Base-by-base conservation (phyloP, 2,329 filamentous ascomycete species). In the Epichloe hybrida region DNA sequence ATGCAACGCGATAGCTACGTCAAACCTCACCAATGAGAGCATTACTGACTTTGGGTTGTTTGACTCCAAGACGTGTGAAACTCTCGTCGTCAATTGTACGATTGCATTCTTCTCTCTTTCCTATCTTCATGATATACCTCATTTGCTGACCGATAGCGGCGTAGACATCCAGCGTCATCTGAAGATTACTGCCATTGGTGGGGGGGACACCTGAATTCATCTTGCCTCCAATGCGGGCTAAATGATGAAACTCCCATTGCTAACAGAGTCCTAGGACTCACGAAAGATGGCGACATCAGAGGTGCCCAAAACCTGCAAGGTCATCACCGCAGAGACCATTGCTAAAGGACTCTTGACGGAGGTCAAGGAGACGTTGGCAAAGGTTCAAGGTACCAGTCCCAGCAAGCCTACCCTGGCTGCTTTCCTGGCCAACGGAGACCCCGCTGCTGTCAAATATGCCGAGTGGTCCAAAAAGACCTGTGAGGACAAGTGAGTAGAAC, bases 401-500 rank as follows among this genome's bases (percentile, higher is more conserved):
- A 59, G 64, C 41, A 72, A 82, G 64, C 90, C 93, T 36, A 83
- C 86, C 54, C 77, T 98, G 49, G 86, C 91, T 43, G 93, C 91
- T 53, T 95, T 96, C 69, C 75, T 98, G 51, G 89, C 91, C 58
- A 97, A 95, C 69, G 79, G 79, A 57, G 93, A 98, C 69, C 88
- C 90, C 34, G 88, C 89, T 39, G 91, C 91, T 35, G 75, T 86
- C 60, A 88, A 94, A 73, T 97, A 98, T 66, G 93, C 93, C 50
- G 88, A 96, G 68, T 96, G 88, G 88, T 96, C 91, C 40, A 87
- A 88, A 68, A 96, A 95, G 77, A 96, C 93, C 4, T 95, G 88
- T 69, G 79, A 83, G 68, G 91, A 97, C 67, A 94, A 96, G 90
- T 96, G 75, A 84, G 85, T 69, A 11, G 36, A 20, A 45, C 38